phyloP scores from a whole-genome alignment of 352 stramenopile species.

The Thalassiosira delicatula region DNA sequence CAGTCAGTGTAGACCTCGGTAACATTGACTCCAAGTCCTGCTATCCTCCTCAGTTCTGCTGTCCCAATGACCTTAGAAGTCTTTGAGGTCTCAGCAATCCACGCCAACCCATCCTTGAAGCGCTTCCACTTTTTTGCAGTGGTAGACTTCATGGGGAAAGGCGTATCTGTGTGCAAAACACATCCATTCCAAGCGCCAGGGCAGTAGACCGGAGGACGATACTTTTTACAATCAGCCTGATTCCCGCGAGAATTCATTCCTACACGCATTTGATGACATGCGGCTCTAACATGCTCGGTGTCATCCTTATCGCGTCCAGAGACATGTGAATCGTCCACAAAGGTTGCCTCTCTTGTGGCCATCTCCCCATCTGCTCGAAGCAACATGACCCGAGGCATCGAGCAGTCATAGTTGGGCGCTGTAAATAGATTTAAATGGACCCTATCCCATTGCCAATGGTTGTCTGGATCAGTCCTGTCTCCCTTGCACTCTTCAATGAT shows the following conservation, averaged over 20 bases:
- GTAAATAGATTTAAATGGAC: conserved; percentile 22
- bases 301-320: not conserved
- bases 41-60: conserved; percentile 3
- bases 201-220: too few species aligned
- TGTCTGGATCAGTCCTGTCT: conserved; percentile 7
- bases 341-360: conserved; percentile 20
- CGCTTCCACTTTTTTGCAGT: conserved; percentile 46
- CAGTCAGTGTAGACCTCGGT: conserved; percentile 16
- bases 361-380: conserved; percentile 39
- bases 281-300: too few species aligned
- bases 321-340: not conserved
- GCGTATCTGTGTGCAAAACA: too few species aligned
- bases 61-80: not conserved
- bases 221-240: too few species aligned
- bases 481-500: conserved; percentile 39
- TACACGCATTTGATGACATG: too few species aligned
- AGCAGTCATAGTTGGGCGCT: conserved; percentile 4
- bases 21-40: conserved; percentile 9
- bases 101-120: conserved; percentile 24
- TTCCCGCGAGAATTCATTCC: conserved; percentile 48
- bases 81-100: too few species aligned
- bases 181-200: too few species aligned
- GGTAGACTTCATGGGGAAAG: conserved; percentile 41
- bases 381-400: conserved; percentile 34
- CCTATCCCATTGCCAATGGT: conserved; percentile 35